These are phyloP conservation scores for Canna indica DNA, from an alignment of 176 grass and related monocot species.

Conservation along the genomic window DNA sequence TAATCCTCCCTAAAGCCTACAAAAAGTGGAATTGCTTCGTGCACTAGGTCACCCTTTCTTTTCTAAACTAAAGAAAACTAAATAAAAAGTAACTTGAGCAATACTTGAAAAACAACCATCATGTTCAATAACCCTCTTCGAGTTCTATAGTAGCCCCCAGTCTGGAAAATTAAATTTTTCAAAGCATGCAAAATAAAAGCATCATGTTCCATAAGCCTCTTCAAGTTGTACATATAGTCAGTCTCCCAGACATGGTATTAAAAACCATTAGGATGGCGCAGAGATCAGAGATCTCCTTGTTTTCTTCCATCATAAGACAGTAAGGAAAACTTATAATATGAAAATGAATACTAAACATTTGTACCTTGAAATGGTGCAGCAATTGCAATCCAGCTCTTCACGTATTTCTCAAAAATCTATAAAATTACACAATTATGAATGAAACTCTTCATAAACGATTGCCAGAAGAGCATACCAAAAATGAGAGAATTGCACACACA, in stretches of 20 bases:
- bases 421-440: slow-evolving; percentile 12
- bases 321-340: background rate
- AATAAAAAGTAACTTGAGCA: background rate
- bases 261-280: background rate
- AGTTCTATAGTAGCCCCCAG: too few species aligned
- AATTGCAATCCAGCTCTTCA: slow-evolving; percentile 95
- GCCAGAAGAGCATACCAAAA: background rate
- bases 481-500: slow-evolving; percentile 7
- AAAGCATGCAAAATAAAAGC: too few species aligned
- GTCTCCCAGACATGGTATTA: background rate
- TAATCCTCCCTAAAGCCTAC: too few species aligned
- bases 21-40: too few species aligned
- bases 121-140: too few species aligned
- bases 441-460: background rate
- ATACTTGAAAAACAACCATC: too few species aligned
- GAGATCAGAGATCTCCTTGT: background rate
- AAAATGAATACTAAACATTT: background rate
- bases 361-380: slow-evolving; percentile 99
- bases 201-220: too few species aligned
- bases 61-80: background rate
- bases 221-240: background rate
- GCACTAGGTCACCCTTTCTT: too few species aligned
- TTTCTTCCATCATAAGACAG: too few species aligned
- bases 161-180: too few species aligned
- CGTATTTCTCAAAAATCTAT: slow-evolving; percentile 90